phyloP scores from a whole-genome alignment of 2,329 filamentous ascomycete genomes.

The Endoconidiophora laricicola region DNA sequence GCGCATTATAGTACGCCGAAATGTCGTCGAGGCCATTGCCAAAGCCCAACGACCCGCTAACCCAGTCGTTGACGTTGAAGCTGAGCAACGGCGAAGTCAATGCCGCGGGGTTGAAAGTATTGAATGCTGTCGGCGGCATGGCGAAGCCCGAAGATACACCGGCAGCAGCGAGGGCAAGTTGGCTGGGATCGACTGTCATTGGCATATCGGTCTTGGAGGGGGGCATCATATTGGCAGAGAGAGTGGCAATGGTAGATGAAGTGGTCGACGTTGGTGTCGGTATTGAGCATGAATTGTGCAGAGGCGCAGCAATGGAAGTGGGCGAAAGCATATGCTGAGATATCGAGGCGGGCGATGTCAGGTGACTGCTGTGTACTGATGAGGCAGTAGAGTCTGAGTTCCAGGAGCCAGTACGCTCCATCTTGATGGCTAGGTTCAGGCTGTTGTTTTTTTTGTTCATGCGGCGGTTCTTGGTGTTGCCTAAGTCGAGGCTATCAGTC shows the following conservation, averaged over 20 bases:
- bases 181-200: conserved; percentile 5
- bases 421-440: not conserved
- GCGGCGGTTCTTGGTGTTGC: not conserved
- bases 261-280: not conserved
- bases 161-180: not conserved
- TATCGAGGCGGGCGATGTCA: not conserved
- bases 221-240: not conserved
- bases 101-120: no score
- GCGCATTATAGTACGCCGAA: not conserved
- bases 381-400: conserved; percentile 1
- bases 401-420: conserved; percentile 3
- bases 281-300: not conserved
- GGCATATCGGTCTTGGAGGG: not conserved
- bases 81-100: no score
- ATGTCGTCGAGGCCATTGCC: not conserved
- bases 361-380: not conserved
- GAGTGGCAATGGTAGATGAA: not conserved
- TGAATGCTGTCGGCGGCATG: no score
- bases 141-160: not conserved
- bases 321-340: conserved; percentile 1
- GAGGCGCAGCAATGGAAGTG: not conserved
- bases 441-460: not conserved
- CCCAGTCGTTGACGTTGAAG: conserved; percentile 1
- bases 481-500: not conserved
- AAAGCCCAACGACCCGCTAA: not conserved